Conservation (phyloP, 306 rosid species). For the Geum urbanum region DNA sequence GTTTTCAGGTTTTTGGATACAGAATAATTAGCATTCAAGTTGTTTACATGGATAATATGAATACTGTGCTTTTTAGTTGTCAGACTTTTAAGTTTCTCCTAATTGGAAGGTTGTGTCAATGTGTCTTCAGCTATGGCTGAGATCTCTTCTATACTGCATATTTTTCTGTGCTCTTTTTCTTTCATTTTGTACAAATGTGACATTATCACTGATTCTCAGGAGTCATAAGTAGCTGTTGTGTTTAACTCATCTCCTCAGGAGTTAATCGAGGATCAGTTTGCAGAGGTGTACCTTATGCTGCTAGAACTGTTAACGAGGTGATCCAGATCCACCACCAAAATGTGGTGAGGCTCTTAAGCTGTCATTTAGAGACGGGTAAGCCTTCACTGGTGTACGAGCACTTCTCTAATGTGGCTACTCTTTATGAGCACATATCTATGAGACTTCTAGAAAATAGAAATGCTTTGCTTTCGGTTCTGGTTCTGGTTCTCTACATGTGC, state of each 20-base stretch:
- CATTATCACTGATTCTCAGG: too few relatives aligned
- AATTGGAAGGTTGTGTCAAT: too few relatives aligned
- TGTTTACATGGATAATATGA: constrained; percentile 10
- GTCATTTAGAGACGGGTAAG: constrained; percentile 7
- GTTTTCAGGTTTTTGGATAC: background rate
- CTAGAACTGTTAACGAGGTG: constrained; percentile 19
- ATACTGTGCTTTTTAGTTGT: background rate
- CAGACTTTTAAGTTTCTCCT: background rate
- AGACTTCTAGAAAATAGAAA: too few relatives aligned
- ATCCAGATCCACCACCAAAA: constrained; percentile 21
- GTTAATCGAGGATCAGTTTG: constrained; percentile 13
- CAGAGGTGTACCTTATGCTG: constrained; percentile 9
- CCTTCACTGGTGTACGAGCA: constrained; percentile 4
- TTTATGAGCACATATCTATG: background rate
- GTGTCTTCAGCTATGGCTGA: too few relatives aligned
- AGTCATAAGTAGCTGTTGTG: too few relatives aligned
- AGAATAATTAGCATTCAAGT: background rate
- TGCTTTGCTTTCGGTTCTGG: background rate
- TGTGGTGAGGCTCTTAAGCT: constrained; percentile 16
- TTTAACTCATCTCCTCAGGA: background rate
- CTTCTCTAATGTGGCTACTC: background rate
- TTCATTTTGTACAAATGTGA: too few relatives aligned
- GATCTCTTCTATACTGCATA: too few relatives aligned
- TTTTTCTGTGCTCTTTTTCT: too few relatives aligned
- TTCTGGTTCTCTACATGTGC: too few relatives aligned